Conservation (phyloP, 2,329 filamentous ascomycete species). For the Tricladium varicosporioides region DNA sequence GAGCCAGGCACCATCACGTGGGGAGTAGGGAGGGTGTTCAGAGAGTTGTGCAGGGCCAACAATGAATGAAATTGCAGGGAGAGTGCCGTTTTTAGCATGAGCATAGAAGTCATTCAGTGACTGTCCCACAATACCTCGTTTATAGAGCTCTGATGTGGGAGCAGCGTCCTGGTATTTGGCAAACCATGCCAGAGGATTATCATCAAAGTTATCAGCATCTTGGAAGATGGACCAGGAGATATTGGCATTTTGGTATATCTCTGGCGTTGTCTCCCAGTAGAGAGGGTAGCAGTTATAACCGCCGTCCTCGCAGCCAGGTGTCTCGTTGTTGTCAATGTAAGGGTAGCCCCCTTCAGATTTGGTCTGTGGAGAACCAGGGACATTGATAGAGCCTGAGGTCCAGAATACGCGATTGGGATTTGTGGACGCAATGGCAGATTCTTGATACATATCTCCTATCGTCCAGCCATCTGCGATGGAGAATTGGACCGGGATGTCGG, state of each 20-base stretch:
- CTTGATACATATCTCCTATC: slow-evolving; percentile 44
- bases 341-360: slow-evolving; percentile 41
- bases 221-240: slow-evolving; percentile 48
- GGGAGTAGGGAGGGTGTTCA: slow-evolving; percentile 52
- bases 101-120: slow-evolving; percentile 46
- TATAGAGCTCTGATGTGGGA: slow-evolving; percentile 35
- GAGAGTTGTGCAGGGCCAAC: slow-evolving; percentile 49
- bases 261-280: slow-evolving; percentile 45
- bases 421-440: slow-evolving; percentile 44
- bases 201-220: slow-evolving; percentile 46
- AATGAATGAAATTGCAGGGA: slow-evolving; percentile 51
- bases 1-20: slow-evolving; percentile 53
- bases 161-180: slow-evolving; percentile 44
- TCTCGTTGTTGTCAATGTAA: slow-evolving; percentile 44
- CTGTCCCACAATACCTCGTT: slow-evolving; percentile 37
- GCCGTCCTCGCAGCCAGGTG: slow-evolving; percentile 41
- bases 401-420: slow-evolving; percentile 45
- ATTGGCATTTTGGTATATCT: slow-evolving; percentile 41
- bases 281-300: slow-evolving; percentile 46
- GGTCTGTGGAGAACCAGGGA: slow-evolving; percentile 42
- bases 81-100: slow-evolving; percentile 47
- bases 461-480: slow-evolving; percentile 52
- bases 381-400: slow-evolving; percentile 44
- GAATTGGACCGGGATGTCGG: slow-evolving; percentile 51
- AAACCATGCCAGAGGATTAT: slow-evolving; percentile 47